These are phyloP conservation scores for Ogataea pignaliae DNA, from an alignment of 805 yeast genomes.

Conservation along the genomic window DNA sequence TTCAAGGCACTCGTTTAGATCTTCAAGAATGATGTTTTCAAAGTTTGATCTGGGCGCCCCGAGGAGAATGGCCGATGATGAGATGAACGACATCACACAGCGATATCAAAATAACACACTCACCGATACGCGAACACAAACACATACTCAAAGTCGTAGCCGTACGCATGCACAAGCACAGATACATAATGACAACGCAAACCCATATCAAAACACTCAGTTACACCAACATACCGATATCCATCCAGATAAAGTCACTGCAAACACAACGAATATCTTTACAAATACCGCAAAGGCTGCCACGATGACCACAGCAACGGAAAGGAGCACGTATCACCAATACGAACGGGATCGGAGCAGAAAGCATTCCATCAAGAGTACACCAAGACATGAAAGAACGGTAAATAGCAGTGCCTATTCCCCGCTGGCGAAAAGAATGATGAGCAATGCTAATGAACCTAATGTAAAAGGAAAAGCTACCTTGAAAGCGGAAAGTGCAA, in stretches of 20 bases:
- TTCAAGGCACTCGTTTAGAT: slow-evolving; percentile 4
- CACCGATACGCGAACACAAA: neutral
- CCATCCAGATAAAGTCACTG: neutral
- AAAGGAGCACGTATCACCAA: slow-evolving; percentile 8
- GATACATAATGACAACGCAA: neutral
- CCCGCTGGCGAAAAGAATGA: slow-evolving; percentile 20
- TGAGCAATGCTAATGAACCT: slow-evolving; percentile 13
- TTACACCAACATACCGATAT: too few relatives aligned
- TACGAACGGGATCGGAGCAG: slow-evolving; percentile 1
- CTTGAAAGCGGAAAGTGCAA: slow-evolving; percentile 10
- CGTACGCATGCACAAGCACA: neutral
- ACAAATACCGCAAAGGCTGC: slow-evolving; percentile 6
- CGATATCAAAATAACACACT: slow-evolving; percentile 3
- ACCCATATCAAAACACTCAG: too few relatives aligned
- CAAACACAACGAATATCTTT: slow-evolving; percentile 17
- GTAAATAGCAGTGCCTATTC: slow-evolving; percentile 10
- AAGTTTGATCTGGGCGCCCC: slow-evolving; percentile 48
- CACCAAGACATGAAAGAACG: slow-evolving; percentile 14
- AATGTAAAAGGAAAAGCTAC: neutral
- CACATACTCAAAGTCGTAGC: neutral
- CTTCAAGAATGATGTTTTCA: slow-evolving; percentile 9
- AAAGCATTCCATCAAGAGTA: slow-evolving; percentile 14
- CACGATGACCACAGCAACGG: slow-evolving; percentile 14
- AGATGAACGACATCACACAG: slow-evolving; percentile 13
- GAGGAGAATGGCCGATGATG: slow-evolving; percentile 36